Evolutionary conservation across 768 basidiomycete genomes (phyloP), one percentile per base, ranked within the genome.

Genomic region (Saitozyma sp.): DNA sequence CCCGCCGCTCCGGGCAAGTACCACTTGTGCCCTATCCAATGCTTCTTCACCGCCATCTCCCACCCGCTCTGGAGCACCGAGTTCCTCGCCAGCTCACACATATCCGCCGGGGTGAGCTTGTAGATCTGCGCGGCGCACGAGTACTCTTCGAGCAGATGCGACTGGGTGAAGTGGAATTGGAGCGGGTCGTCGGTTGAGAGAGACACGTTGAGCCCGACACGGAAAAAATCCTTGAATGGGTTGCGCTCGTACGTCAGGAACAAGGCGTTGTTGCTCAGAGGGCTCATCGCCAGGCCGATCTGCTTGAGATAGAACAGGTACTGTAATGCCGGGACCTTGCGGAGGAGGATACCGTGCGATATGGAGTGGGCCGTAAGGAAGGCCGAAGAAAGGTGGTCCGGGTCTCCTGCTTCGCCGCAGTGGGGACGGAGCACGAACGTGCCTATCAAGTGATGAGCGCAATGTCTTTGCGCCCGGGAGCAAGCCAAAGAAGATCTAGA

Each of bases 161-260:
- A 93, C 84, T 96, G 96, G 39, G 96, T 98, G 80, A 98, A 96
- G 81, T 98, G 95, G 82, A 99, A 96, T 81, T 98, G 95, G 45
- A 75, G 66, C 11, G 71, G 71, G 50, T 77, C 73, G 50, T 77
- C 75, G 1, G 95, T 97, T 67, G 93, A 95, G 80, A 97, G 80
- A 77, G 91, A 93, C 66, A 97, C 78, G 77, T 98, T 98, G 68
- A 99, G 82, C 19, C 96, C 96, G 0, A 89, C 88, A 78, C 91
- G 89, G 85, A 98, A 98, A 81, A 95, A 99, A 72, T 95, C 92
- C 6, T 92, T 93, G 45, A 99, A 85, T 0, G 96, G 96, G 74
- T 99, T 99, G 49, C 96, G 84, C 81, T 99, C 96, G 71, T 97
- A 98, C 19, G 75, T 76, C 74, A 99, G 82, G 83, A 99, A 99